Evolutionary conservation across 2,329 filamentous ascomycete species (phyloP).

Genomic region (Raffaelea arxii): DNA sequence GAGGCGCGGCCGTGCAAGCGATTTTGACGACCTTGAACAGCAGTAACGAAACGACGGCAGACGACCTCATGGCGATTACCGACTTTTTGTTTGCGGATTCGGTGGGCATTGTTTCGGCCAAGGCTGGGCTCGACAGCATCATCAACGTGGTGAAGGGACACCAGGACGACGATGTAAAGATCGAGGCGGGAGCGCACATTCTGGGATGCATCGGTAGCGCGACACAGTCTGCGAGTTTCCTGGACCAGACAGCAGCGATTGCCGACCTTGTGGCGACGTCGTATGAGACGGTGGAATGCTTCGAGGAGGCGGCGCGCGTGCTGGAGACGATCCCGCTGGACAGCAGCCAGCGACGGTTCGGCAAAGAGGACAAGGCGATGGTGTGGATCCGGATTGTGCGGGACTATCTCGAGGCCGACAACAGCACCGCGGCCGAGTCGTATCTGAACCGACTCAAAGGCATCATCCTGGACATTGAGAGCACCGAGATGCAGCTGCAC

Average conservation of each 20-base stretch:
- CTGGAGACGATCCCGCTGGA: constrained; percentile 83
- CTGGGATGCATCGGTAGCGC: constrained; percentile 56
- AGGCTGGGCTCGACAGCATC: constrained; percentile 16
- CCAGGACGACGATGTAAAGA: constrained; percentile 54
- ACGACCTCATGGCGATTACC: constrained; percentile 16
- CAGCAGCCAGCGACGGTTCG: constrained; percentile 74
- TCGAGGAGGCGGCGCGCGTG: constrained; percentile 62
- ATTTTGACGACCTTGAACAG: constrained; percentile 17
- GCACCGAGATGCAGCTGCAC: constrained; percentile 67
- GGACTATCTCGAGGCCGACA: constrained; percentile 88
- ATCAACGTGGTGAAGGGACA: constrained; percentile 47
- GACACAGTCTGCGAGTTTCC: constrained; percentile 55
- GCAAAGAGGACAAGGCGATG: constrained; percentile 69
- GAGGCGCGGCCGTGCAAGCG: constrained; percentile 12
- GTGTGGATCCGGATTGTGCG: constrained; percentile 93
- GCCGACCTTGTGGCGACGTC: constrained; percentile 75
- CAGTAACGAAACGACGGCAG: constrained; percentile 8
- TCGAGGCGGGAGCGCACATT: constrained; percentile 67
- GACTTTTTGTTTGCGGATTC: constrained; percentile 14
- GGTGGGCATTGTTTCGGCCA: constrained; percentile 20
- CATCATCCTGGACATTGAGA: constrained; percentile 67
- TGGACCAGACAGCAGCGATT: constrained; percentile 74
- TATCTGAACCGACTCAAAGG: constrained; percentile 96
- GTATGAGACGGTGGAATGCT: constrained; percentile 76
- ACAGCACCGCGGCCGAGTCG: constrained; percentile 72